Evolutionary conservation across 2,329 filamentous ascomycete species (phyloP).

Genomic region (Colletotrichum sp.): DNA sequence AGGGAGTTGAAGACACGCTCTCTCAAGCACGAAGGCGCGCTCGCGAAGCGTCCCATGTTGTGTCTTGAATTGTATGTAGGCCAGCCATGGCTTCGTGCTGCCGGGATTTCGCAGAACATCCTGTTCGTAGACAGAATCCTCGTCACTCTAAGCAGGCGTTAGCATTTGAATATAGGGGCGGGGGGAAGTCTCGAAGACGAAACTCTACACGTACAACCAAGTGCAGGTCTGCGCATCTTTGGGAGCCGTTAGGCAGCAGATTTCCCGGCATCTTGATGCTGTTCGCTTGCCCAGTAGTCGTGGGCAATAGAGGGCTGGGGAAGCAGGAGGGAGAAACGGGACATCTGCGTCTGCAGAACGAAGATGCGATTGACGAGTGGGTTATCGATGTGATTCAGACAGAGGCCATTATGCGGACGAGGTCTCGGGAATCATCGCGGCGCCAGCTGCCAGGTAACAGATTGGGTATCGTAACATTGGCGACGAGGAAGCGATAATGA

Average conservation of each 20-base stretch:
- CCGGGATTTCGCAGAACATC: slow-evolving; percentile 86
- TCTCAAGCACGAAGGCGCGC: slow-evolving; percentile 86
- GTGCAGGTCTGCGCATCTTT: slow-evolving; percentile 50
- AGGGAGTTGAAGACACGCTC: slow-evolving; percentile 87
- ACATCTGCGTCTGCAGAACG: neutral
- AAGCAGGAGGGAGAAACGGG: neutral
- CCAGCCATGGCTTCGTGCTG: slow-evolving; percentile 92
- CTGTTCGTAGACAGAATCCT: slow-evolving; percentile 96
- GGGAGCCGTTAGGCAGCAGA: slow-evolving; percentile 36
- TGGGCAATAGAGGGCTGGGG: neutral
- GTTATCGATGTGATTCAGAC: neutral
- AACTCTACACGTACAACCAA: slow-evolving; percentile 46
- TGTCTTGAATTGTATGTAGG: slow-evolving; percentile 90
- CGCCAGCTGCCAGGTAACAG: neutral
- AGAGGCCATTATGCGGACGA: neutral
- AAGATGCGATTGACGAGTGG: neutral
- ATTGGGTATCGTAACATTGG: neutral
- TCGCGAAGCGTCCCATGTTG: slow-evolving; percentile 85
- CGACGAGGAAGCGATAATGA: neutral
- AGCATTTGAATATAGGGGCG: slow-evolving; percentile 22
- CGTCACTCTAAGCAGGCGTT: slow-evolving; percentile 66
- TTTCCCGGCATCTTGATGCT: slow-evolving; percentile 15
- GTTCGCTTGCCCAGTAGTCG: neutral
- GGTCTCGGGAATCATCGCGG: neutral
- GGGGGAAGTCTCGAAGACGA: neutral